Percentiles rank a stretch among this genome's conserved stretches.
Evolutionary conservation across 2,329 filamentous ascomycete species (phyloP).

Genomic region (Aspergillus caelatus): DNA sequence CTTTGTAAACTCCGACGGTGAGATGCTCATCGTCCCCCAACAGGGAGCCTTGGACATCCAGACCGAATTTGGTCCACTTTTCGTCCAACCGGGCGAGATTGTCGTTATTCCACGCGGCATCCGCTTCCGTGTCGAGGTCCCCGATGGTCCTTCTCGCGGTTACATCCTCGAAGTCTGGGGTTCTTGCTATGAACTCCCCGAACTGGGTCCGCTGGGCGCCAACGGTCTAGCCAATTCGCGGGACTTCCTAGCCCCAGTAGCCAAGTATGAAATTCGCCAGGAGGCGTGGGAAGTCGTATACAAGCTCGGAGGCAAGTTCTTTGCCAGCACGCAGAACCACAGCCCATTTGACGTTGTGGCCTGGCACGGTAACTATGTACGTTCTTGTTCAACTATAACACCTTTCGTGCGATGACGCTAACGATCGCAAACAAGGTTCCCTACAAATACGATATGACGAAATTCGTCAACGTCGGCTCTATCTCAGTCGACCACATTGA

Average conservation of each 20-base stretch:
- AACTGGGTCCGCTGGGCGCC: constrained; percentile 67
- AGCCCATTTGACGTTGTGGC: constrained; percentile 72
- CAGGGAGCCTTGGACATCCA: constrained; percentile 68
- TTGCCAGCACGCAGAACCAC: constrained; percentile 63
- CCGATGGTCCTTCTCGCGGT: constrained; percentile 63
- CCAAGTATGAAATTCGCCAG: constrained; percentile 60
- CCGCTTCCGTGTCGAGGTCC: constrained; percentile 62
- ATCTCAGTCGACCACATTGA: constrained; percentile 46
- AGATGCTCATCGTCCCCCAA: constrained; percentile 67
- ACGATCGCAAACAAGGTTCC: constrained; percentile 32
- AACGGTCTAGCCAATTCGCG: constrained; percentile 67
- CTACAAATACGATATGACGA: constrained; percentile 47
- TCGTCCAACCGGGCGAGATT: constrained; percentile 70
- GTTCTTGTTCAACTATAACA: neutral
- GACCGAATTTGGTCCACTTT: constrained; percentile 66
- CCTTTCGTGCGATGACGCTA: no score
- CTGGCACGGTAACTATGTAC: constrained; percentile 68
- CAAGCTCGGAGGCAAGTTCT: constrained; percentile 65
- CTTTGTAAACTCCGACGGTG: constrained; percentile 66
- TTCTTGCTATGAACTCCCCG: constrained; percentile 65
- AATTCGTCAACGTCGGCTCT: constrained; percentile 44
- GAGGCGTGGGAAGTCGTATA: constrained; percentile 61
- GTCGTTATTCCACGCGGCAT: constrained; percentile 68
- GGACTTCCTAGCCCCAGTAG: constrained; percentile 67
- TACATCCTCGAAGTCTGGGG: constrained; percentile 71